A percentile compares a stretch with the other conserved stretches of the same genome.
Conservation (phyloP, 176 grass and related monocot species). For the Raddia guianensis region DNA sequence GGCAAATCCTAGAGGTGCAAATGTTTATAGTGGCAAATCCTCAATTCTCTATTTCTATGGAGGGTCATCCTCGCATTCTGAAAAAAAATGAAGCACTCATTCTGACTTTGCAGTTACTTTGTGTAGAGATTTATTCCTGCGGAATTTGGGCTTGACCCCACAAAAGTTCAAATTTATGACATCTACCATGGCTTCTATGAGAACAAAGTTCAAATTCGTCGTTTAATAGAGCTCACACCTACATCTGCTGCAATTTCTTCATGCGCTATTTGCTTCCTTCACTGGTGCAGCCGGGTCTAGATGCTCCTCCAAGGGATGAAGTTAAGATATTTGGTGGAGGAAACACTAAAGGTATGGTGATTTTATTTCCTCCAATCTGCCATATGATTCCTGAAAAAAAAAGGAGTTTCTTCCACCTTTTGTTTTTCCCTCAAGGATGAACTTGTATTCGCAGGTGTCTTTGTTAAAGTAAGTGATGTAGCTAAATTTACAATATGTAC, state of each 20-base stretch:
- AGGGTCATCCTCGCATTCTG: neutral
- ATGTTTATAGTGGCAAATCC: no score
- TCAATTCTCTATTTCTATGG: no score
- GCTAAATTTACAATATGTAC: constrained; percentile 75
- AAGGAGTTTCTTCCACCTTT: neutral
- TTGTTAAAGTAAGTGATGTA: constrained; percentile 74
- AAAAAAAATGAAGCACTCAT: neutral
- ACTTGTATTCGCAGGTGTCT: constrained; percentile 62
- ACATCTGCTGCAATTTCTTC: constrained; percentile 86
- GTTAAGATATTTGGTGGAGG: constrained; percentile 80
- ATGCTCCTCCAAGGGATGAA: constrained; percentile 82
- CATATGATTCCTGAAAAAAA: constrained; percentile 23
- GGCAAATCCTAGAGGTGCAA: no score
- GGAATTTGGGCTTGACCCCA: constrained; percentile 83
- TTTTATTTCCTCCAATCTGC: neutral
- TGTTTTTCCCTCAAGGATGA: constrained; percentile 21
- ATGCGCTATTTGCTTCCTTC: constrained; percentile 88
- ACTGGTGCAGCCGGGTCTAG: constrained; percentile 76
- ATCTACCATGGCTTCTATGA: constrained; percentile 88
- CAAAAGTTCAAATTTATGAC: constrained; percentile 68
- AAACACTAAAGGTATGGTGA: constrained; percentile 68
- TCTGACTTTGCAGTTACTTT: constrained; percentile 27
- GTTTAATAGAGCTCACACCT: constrained; percentile 76
- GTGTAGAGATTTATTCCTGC: constrained; percentile 88
- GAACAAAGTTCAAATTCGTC: constrained; percentile 72